Conservation (phyloP, 2,329 filamentous ascomycete genomes). For the Tetracladium maxilliforme region DNA sequence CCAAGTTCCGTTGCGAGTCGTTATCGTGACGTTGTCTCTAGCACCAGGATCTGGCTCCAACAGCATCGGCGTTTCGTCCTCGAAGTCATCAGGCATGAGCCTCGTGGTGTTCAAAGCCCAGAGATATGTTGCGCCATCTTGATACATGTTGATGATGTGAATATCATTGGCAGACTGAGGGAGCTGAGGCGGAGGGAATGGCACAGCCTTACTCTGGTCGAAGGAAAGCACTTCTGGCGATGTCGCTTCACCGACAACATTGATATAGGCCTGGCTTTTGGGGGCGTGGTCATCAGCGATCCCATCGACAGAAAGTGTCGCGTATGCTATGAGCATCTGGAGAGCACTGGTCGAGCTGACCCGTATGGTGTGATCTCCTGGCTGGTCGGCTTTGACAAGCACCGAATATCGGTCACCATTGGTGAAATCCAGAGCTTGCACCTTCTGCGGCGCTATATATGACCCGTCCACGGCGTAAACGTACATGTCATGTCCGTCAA, state of each 20-base stretch:
- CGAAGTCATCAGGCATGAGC: slow-evolving; percentile 11
- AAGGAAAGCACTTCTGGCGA: too few relatives aligned
- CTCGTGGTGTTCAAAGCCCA: slow-evolving; percentile 14
- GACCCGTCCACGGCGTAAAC: slow-evolving; percentile 26
- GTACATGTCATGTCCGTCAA: slow-evolving; percentile 26
- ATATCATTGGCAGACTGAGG: too few relatives aligned
- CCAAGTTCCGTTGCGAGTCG: slow-evolving; percentile 20
- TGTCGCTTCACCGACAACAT: too few relatives aligned
- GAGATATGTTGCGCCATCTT: too few relatives aligned
- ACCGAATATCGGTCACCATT: slow-evolving; percentile 22
- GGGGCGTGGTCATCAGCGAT: too few relatives aligned
- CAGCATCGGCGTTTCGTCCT: slow-evolving; percentile 16
- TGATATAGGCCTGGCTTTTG: too few relatives aligned
- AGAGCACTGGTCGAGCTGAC: slow-evolving; percentile 7
- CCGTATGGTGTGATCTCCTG: slow-evolving; percentile 20
- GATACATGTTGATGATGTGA: too few relatives aligned
- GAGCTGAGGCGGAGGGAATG: too few relatives aligned
- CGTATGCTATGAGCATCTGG: slow-evolving; percentile 8
- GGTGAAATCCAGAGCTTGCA: slow-evolving; percentile 7
- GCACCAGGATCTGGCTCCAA: slow-evolving; percentile 13
- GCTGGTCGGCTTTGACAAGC: slow-evolving; percentile 24
- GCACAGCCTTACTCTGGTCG: too few relatives aligned
- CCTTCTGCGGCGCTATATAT: slow-evolving; percentile 21
- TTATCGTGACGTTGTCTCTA: slow-evolving; percentile 12
- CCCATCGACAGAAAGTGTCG: slow-evolving; percentile 3